Conservation (phyloP, 176 grass and related monocot species). For the Aegilops bicornis region DNA sequence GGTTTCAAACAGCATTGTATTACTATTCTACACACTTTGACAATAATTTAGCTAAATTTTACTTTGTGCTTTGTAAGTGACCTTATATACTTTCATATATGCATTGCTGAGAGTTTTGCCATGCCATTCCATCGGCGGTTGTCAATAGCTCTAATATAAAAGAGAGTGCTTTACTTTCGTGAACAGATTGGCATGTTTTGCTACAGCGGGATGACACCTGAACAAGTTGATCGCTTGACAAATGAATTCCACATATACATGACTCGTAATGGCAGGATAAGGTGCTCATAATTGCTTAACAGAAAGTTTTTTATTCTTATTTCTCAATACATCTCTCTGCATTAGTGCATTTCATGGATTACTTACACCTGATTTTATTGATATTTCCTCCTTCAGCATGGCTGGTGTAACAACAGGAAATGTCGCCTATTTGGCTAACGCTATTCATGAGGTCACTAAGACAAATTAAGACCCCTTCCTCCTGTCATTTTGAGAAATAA, state of each 20-base stretch:
- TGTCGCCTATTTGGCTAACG: conserved; percentile 69
- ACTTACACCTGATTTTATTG: neutral
- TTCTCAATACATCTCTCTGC: neutral
- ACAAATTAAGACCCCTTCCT: neutral
- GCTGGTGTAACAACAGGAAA: conserved; percentile 80
- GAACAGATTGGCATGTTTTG: conserved; percentile 93
- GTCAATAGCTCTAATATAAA: neutral
- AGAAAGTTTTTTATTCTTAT: neutral
- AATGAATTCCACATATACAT: conserved; percentile 87
- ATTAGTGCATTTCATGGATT: neutral
- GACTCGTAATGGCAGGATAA: conserved; percentile 89
- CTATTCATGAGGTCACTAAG: conserved; percentile 86
- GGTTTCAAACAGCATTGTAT: conserved; percentile 41
- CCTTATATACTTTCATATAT: neutral
- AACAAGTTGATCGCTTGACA: conserved; percentile 88
- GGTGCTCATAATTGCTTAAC: conserved; percentile 32
- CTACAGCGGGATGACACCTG: conserved; percentile 87
- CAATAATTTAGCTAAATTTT: conserved; percentile 25
- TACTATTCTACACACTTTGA: conserved; percentile 39
- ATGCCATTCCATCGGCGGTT: conserved; percentile 2
- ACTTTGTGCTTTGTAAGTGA: neutral
- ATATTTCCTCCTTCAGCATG: conserved; percentile 53
- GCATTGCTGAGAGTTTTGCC: neutral
- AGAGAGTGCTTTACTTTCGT: neutral
- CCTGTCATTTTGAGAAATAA: neutral